Conservation (phyloP, 345 rosid species). For the Aquilaria malaccensis region DNA sequence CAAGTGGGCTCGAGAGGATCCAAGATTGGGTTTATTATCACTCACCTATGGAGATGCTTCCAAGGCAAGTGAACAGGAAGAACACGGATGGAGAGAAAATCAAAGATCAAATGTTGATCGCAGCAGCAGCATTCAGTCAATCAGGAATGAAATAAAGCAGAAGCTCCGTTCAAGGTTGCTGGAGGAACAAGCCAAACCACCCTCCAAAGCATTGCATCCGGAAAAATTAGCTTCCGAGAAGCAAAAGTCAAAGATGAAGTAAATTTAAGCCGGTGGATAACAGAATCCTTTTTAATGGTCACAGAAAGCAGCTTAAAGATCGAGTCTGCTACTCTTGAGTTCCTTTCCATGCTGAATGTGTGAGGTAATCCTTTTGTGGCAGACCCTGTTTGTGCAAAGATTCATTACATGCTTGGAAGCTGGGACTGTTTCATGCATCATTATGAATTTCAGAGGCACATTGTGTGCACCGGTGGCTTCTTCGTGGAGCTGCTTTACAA, state of each 20-base stretch:
- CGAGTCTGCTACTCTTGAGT: too few species aligned
- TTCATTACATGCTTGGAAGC: too few species aligned
- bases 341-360: too few species aligned
- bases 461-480: too few species aligned
- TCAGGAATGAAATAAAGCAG: slow-evolving; percentile 26
- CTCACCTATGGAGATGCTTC: slow-evolving; percentile 13
- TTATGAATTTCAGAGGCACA: too few species aligned
- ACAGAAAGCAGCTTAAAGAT: too few species aligned
- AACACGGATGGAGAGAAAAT: slow-evolving; percentile 2
- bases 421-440: too few species aligned
- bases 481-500: too few species aligned
- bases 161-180: neutral
- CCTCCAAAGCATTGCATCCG: neutral
- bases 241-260: neutral
- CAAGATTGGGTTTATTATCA: slow-evolving; percentile 20
- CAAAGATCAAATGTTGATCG: slow-evolving; percentile 8
- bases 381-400: too few species aligned
- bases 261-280: too few species aligned
- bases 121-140: slow-evolving; percentile 16
- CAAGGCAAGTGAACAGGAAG: slow-evolving; percentile 16
- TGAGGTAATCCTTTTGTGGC: too few species aligned
- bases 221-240: slow-evolving; percentile 3
- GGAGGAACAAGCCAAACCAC: slow-evolving; percentile 2
- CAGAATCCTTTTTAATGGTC: too few species aligned
- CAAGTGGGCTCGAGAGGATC: slow-evolving; percentile 37